Evolutionary conservation across 139 green algal species (phyloP), one percentile per base, ranked within the genome.

Genomic region (Chlorella ohadii): DNA sequence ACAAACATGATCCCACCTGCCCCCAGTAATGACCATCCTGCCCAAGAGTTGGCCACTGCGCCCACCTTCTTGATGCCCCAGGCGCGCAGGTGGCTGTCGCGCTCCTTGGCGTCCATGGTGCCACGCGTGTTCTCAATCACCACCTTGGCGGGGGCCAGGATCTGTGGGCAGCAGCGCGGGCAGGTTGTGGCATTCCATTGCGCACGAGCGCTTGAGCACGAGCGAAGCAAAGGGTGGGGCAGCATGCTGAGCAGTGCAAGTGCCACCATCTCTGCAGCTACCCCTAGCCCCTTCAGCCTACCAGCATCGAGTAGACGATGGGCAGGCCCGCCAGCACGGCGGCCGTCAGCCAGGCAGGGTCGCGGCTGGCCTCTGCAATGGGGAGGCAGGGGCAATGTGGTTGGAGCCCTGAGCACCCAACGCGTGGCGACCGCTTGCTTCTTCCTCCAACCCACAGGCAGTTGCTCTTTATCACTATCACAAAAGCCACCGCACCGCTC

Each of bases 11-110:
- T 39, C 27, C 2, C 4, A 0, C 51, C 15, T 16, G n/a, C n/a
- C n/a, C n/a, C n/a, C n/a, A n/a, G n/a, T n/a, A n/a, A n/a, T n/a
- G n/a, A n/a, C n/a, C n/a, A n/a, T n/a, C n/a, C n/a, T n/a, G n/a
- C n/a, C n/a, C n/a, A n/a, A n/a, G n/a, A n/a, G n/a, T n/a, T n/a
- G n/a, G n/a, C n/a, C n/a, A n/a, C n/a, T n/a, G n/a, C n/a, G n/a
- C 76, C 11, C 59, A 72, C 76, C 76, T 82, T 82, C 76, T 82
- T 82, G 55, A 82, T 39, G 25, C 75, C 76, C 76, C 76, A 82
- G 34, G 76, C 76, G 23, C 36, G 44, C 33, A 82, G 36, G 76
- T 82, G 56, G 27, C 23, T 39, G 36, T 72, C 57, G 33, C 76
- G 57, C 57, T 82, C 34, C 56, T 51, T 56, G 34, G 57, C 13